Evolutionary conservation across 805 yeast genomes (phyloP), one percentile per base, ranked within the genome.

Genomic region (Candida quercuum): DNA sequence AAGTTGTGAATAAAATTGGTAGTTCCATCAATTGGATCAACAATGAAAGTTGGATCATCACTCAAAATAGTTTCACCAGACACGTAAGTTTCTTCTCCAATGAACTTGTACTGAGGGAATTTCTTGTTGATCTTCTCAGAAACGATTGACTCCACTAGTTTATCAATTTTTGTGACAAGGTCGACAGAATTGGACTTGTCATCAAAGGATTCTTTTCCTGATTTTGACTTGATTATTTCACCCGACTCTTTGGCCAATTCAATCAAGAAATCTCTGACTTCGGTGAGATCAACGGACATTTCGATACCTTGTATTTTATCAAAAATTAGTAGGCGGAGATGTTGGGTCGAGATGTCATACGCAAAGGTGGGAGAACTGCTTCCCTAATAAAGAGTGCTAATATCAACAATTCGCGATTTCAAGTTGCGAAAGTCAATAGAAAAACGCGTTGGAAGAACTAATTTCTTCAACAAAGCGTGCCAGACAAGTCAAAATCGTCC

Each of bases 1-100:
- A 74, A 78, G 32, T 65, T 68, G 52, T 78, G 85, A 36, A 78
- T 69, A 54, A 78, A 78, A 55, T 78, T 74, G 5, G 82, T 76
- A 1, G 85, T 78, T 11, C 84, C 84, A 46, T 77, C 82, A 51
- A 76, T 72, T 29, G 81, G 81, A 49, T 78, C 84, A 15, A 78
- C 79, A 38, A 78, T 69, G 49, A 78, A 78, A 2, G 83, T 77
- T 16, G 84, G 84, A 4, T 61, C 72, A 28, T 66, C 66, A 2
- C 71, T 60, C 13, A 78, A 59, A 32, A 51, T 52, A 3, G 78
- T 64, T 22, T 55, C 60, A 1, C 79, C 81, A 4, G 68, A 67
- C 11, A 69, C 60, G 43, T 64, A 77, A 17, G 76, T 64, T 52
- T 78, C 85, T 51, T 78, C 85, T 21, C 84, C 85, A 51, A 78